A percentile compares a stretch with the other conserved stretches of the same genome.
These are phyloP conservation scores for Diospyros lotus DNA, from an alignment of 148 eudicot genomes.

Conservation along the genomic window DNA sequence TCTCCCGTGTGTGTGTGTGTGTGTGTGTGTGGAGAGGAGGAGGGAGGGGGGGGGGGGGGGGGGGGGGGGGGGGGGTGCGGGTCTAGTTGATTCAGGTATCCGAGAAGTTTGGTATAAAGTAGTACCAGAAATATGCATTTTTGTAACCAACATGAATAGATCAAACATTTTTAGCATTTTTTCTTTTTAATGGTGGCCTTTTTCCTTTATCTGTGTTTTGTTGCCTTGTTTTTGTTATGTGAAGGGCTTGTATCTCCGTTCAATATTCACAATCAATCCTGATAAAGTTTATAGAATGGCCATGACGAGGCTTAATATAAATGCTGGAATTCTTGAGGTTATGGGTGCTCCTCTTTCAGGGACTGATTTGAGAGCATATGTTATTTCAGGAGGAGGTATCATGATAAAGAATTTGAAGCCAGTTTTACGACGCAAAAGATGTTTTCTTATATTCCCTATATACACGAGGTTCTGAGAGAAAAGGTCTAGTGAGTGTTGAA, in stretches of 20 bases:
- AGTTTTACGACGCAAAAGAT: slow-evolving; percentile 69
- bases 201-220: not conserved
- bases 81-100: not conserved
- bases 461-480: slow-evolving; percentile 70
- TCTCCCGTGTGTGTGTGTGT: no score
- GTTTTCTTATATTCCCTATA: slow-evolving; percentile 90
- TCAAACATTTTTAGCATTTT: not conserved
- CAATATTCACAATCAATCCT: slow-evolving; percentile 78
- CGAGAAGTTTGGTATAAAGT: not conserved
- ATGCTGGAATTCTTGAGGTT: slow-evolving; percentile 93
- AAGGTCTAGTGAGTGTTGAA: slow-evolving; percentile 80
- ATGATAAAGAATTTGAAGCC: slow-evolving; percentile 65
- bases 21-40: not conserved
- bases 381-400: slow-evolving; percentile 98
- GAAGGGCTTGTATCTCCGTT: slow-evolving; percentile 84
- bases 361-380: slow-evolving; percentile 91
- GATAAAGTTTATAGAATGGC: slow-evolving; percentile 97
- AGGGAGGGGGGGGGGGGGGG: not conserved
- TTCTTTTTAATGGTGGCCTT: not conserved
- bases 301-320: slow-evolving; percentile 82
- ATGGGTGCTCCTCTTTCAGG: slow-evolving; percentile 97
- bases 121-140: not conserved
- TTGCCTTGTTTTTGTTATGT: slow-evolving; percentile 14
- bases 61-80: not conserved
- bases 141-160: not conserved